Evolutionary conservation across 2,329 filamentous ascomycete species (phyloP).

Genomic region (Dactylellina parvicollis): DNA sequence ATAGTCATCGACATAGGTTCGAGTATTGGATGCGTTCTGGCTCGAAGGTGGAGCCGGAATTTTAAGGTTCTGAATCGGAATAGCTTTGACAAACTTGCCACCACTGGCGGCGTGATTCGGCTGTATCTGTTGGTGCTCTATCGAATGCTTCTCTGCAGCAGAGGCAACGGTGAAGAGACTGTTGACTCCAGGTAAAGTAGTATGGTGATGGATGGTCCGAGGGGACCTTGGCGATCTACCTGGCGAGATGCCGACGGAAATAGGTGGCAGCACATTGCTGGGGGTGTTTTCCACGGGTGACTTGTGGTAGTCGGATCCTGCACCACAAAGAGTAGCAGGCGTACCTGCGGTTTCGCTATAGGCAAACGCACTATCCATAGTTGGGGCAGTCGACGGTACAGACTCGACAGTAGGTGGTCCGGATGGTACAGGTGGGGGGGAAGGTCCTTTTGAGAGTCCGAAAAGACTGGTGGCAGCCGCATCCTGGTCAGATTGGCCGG

Average conservation of each 20-base stretch:
- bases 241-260: slow-evolving; percentile 18
- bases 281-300: slow-evolving; percentile 30
- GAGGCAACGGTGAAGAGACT: slow-evolving; percentile 33
- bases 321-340: slow-evolving; percentile 36
- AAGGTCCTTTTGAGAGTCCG: slow-evolving; percentile 41
- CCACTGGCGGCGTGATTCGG: slow-evolving; percentile 3
- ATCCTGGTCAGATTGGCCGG: slow-evolving; percentile 39
- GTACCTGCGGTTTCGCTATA: slow-evolving; percentile 37
- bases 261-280: slow-evolving; percentile 31
- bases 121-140: slow-evolving; percentile 22
- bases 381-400: slow-evolving; percentile 29
- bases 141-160: slow-evolving; percentile 35
- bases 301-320: slow-evolving; percentile 29
- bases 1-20: slow-evolving; percentile 28
- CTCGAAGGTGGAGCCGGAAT: slow-evolving; percentile 8
- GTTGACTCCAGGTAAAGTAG: slow-evolving; percentile 34
- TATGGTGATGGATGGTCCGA: slow-evolving; percentile 13
- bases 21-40: slow-evolving; percentile 12
- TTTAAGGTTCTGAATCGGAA: slow-evolving; percentile 25
- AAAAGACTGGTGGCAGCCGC: slow-evolving; percentile 25
- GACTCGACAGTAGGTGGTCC: slow-evolving; percentile 48
- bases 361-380: slow-evolving; percentile 24
- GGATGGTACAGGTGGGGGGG: slow-evolving; percentile 36
- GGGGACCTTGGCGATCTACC: slow-evolving; percentile 25
- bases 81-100: slow-evolving; percentile 19